Base-by-base conservation (phyloP, 192 early-diverging fungal species). In the Tieghemiomyces parasiticus region DNA sequence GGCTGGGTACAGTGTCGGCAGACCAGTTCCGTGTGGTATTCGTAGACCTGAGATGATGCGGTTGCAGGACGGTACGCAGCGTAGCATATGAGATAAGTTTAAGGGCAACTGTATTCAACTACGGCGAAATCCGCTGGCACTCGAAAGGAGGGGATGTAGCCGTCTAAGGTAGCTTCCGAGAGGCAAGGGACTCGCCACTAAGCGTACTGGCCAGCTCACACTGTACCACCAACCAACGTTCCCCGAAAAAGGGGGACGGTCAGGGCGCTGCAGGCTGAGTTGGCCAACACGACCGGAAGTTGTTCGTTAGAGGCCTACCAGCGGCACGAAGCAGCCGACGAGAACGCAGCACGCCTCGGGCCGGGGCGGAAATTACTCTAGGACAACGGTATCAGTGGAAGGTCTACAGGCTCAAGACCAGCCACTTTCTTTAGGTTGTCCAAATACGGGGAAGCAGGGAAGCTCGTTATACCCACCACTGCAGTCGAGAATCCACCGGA, bases 371-470 rank as follows among this genome's bases (percentile, higher is more conserved):
- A 52, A 52, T 58, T 58, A 58, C 19, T 58, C 55, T 58, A 25
- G 55, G 55, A 58, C 33, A 14, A n/a, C 26, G n/a, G 55, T 58
- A 58, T 58, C 55, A 35, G 55, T 25, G n/a, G 35, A n/a, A 34
- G 35, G 35, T 13, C 55, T 34, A 38, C 13, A 38, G 10, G 24
- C 55, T 58, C n/a, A n/a, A 38, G 34, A 20, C 24, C 22, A 3
- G 34, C 35, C 24, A 38, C 55, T 35, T 58, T 58, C 55, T 58
- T 58, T 16, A 58, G 26, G 13, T 30, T 58, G 33, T 31, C 6
- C n/a, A 9, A 26, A 58, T 26, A 50, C 4, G 26, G 24, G 19
- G 22, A 12, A 14, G 22, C 45, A 46, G 2, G 45, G 19, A 46
- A 12, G 45, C 45, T 47, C 2, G 19, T 47, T 47, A 22, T 1